Conservation (phyloP, 139 green algal genomes). For the Chlamydomonas asymmetrica region DNA sequence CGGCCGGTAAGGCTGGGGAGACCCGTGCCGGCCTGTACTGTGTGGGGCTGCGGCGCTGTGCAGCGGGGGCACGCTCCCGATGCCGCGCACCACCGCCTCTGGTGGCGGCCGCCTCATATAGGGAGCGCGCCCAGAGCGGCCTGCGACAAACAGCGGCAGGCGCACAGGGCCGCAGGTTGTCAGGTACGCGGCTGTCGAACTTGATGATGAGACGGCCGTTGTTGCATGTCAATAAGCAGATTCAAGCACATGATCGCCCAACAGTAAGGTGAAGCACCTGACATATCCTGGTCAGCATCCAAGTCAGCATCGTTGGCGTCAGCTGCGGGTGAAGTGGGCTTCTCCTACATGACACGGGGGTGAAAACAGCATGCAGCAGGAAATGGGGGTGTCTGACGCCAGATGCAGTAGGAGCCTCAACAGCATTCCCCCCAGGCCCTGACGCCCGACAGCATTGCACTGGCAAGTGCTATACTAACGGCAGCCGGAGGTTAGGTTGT, state of each 20-base stretch:
- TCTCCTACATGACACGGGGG: too few species aligned
- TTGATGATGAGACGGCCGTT: neutral
- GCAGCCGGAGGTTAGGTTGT: neutral
- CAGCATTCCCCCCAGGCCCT: neutral
- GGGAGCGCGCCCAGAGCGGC: too few species aligned
- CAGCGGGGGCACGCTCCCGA: neutral
- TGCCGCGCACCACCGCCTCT: constrained; percentile 2
- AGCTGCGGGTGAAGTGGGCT: too few species aligned
- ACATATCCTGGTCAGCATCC: too few species aligned
- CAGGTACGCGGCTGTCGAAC: neutral
- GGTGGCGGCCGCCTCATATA: constrained; percentile 15
- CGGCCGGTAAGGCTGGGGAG: neutral
- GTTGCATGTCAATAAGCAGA: neutral
- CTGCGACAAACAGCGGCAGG: neutral
- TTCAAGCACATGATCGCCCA: neutral
- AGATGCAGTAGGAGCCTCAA: neutral
- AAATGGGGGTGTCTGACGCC: too few species aligned
- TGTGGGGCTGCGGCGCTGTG: neutral
- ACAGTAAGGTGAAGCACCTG: neutral
- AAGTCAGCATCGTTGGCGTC: too few species aligned
- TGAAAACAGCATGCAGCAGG: too few species aligned
- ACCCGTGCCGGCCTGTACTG: neutral
- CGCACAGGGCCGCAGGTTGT: neutral
- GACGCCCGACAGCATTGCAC: neutral
- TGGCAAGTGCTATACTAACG: too few species aligned